Conservation (phyloP, 2,329 filamentous ascomycete species). For the Stemphylium beticola region DNA sequence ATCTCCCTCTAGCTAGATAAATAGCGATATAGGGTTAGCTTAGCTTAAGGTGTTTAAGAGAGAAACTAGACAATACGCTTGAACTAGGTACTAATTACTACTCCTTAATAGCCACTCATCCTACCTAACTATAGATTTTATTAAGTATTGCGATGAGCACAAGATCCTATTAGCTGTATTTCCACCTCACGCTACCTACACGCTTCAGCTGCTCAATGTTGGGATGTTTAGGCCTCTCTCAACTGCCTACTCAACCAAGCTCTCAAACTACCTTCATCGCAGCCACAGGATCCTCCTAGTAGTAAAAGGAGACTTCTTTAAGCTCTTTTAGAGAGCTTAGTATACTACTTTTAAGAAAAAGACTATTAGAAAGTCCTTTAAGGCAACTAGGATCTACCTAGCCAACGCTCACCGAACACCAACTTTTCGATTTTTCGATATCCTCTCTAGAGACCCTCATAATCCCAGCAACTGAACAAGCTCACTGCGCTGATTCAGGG, state of each 20-base stretch:
- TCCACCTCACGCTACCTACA: conserved; percentile 3
- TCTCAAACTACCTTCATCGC: not conserved
- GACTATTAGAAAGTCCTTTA: not conserved
- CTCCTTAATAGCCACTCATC: too few relatives aligned
- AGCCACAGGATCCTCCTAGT: not conserved
- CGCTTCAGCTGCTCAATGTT: conserved; percentile 5
- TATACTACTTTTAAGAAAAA: not conserved
- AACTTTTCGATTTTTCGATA: not conserved
- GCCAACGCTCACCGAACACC: not conserved
- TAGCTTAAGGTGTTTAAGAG: too few relatives aligned
- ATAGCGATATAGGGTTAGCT: too few relatives aligned
- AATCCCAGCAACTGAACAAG: too few relatives aligned
- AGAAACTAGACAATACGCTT: not conserved
- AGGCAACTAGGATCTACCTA: too few relatives aligned
- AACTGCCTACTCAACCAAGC: not conserved
- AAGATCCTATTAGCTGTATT: too few relatives aligned
- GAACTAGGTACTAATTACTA: too few relatives aligned
- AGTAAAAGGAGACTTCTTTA: not conserved
- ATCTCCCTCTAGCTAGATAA: too few relatives aligned
- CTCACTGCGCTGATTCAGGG: too few relatives aligned
- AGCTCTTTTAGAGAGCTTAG: not conserved
- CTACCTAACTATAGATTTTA: too few relatives aligned
- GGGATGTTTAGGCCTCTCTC: not conserved
- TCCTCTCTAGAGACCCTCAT: too few relatives aligned
- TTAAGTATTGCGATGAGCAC: too few relatives aligned